A percentile compares a stretch with the other conserved stretches of the same genome.
These are phyloP conservation scores for Osmozyma mogii DNA, from an alignment of 805 yeast genomes.

Conservation along the genomic window DNA sequence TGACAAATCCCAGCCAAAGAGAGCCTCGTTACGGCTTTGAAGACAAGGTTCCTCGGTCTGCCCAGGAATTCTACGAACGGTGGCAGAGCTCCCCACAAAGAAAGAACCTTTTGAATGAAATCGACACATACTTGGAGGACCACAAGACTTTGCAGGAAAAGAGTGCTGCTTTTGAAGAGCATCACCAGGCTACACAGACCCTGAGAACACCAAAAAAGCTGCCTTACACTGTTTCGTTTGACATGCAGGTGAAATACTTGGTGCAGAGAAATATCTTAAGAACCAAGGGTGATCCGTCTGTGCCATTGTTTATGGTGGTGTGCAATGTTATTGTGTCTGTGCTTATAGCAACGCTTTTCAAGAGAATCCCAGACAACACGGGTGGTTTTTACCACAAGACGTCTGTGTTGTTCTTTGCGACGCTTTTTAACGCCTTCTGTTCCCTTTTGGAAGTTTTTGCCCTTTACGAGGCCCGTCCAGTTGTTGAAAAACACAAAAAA, in stretches of 20 bases:
- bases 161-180: constrained; percentile 18
- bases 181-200: constrained; percentile 48
- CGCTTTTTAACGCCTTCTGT: constrained; percentile 54
- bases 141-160: constrained; percentile 5
- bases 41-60: constrained; percentile 36
- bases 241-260: constrained; percentile 44
- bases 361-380: constrained; percentile 38
- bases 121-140: constrained; percentile 5
- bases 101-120: constrained; percentile 8
- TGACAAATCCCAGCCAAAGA: constrained; percentile 49
- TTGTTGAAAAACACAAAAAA: constrained; percentile 51
- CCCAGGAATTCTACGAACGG: constrained; percentile 12
- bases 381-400: constrained; percentile 47
- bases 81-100: constrained; percentile 44
- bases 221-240: constrained; percentile 46
- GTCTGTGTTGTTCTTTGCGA: constrained; percentile 61
- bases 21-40: constrained; percentile 35
- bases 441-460: constrained; percentile 52
- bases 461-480: constrained; percentile 46
- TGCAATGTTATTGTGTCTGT: constrained; percentile 48
- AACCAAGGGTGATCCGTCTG: constrained; percentile 42
- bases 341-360: constrained; percentile 50
- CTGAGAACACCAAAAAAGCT: constrained; percentile 38
- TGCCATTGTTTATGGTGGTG: constrained; percentile 32
- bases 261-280: constrained; percentile 41